Percentiles rank a stretch among this genome's conserved stretches.
phyloP scores from a whole-genome alignment of 176 grass and related monocot genomes.

The Eleusine indica region DNA sequence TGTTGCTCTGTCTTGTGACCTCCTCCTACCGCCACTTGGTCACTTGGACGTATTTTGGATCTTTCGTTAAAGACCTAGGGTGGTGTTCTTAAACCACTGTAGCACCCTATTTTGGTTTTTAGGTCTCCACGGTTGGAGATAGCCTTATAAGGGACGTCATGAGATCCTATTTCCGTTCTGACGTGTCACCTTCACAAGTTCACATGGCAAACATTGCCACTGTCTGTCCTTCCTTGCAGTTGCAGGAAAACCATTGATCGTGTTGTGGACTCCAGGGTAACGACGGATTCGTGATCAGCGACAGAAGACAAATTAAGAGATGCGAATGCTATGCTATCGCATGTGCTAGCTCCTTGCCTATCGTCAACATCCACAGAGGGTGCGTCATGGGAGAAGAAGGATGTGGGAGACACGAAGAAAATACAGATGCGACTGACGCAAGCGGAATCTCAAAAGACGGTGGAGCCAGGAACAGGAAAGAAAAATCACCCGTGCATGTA shows the following conservation, averaged over 20 bases:
- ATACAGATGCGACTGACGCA: not conserved
- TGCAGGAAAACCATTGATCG: conserved; percentile 10
- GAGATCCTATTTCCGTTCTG: not conserved
- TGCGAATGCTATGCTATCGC: not conserved
- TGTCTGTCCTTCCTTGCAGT: conserved; percentile 19
- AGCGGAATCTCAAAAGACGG: not conserved
- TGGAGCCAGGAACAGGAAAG: not conserved
- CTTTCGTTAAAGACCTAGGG: too few relatives aligned
- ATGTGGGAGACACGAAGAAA: not conserved
- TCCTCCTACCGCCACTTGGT: too few relatives aligned
- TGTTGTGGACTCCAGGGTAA: not conserved
- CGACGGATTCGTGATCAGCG: conserved; percentile 17
- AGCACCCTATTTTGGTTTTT: too few relatives aligned
- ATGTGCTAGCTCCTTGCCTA: conserved; percentile 22
- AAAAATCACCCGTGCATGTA: not conserved
- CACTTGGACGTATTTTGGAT: too few relatives aligned
- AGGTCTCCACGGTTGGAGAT: too few relatives aligned
- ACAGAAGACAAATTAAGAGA: not conserved
- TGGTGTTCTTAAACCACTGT: too few relatives aligned
- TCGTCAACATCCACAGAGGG: not conserved
- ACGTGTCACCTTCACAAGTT: conserved; percentile 10
- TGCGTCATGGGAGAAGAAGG: not conserved
- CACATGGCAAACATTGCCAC: conserved; percentile 24
- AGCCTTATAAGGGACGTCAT: not conserved
- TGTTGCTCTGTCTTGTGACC: too few relatives aligned